Conservation (phyloP, 805 yeast species). For the Schizosaccharomyces cryophilus region DNA sequence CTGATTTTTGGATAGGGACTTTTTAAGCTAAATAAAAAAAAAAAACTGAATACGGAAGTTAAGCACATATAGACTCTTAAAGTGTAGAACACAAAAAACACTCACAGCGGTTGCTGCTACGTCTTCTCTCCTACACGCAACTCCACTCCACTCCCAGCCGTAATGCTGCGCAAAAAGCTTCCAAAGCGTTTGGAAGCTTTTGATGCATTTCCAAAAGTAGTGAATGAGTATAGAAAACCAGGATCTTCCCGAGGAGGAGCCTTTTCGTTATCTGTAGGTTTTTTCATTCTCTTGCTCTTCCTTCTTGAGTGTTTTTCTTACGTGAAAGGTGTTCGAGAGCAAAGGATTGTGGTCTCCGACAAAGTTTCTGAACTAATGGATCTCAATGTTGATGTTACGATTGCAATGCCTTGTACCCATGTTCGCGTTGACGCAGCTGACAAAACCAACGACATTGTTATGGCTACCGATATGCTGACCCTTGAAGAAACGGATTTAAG, state of each 20-base stretch:
- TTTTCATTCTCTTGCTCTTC: not conserved
- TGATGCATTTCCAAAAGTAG: not conserved
- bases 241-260: not conserved
- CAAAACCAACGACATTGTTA: conserved; percentile 44
- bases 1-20: too few relatives aligned
- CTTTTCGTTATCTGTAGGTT: not conserved
- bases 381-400: conserved; percentile 55
- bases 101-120: too few relatives aligned
- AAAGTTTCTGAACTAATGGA: conserved; percentile 16
- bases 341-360: not conserved
- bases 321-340: not conserved
- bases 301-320: not conserved
- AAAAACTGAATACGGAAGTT: too few relatives aligned
- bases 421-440: conserved; percentile 59
- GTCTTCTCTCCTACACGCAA: too few relatives aligned
- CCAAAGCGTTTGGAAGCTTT: not conserved
- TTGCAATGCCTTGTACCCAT: conserved; percentile 62
- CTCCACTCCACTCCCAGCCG: not conserved
- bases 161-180: not conserved
- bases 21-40: too few relatives aligned
- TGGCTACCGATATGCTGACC: conserved; percentile 54
- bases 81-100: too few relatives aligned
- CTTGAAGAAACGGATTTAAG: conserved; percentile 31
- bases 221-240: not conserved
- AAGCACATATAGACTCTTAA: too few relatives aligned